A percentile compares a stretch with the other conserved stretches of the same genome.
phyloP scores from a whole-genome alignment of 192 early-diverging fungal genomes.

The Physocladia obscura region DNA sequence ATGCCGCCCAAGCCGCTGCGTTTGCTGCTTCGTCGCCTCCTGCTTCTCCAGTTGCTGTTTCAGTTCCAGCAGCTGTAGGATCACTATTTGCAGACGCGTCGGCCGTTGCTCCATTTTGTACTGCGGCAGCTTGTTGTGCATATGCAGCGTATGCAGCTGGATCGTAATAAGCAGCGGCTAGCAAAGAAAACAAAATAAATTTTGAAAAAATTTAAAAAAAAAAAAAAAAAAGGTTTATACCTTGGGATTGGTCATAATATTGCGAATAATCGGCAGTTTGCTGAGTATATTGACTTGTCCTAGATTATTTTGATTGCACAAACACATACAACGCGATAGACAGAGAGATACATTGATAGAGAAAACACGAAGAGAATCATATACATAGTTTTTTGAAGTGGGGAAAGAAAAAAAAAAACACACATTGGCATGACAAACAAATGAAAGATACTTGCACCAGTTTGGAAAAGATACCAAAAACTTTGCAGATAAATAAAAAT shows the following conservation, averaged over 20 bases:
- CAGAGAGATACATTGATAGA: no score
- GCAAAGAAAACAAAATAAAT: background rate
- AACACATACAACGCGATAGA: background rate
- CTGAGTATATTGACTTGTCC: background rate
- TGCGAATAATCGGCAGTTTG: background rate
- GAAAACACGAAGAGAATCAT: no score
- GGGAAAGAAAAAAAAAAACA: background rate
- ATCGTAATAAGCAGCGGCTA: background rate
- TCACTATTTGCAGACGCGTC: background rate
- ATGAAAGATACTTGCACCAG: background rate
- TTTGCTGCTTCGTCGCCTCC: constrained; percentile 10
- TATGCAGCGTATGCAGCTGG: constrained; percentile 9
- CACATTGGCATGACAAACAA: background rate
- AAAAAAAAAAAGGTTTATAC: background rate
- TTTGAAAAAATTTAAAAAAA: background rate
- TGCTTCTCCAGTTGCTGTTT: background rate
- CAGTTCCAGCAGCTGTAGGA: background rate
- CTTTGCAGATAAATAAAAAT: background rate
- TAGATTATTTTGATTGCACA: constrained; percentile 1
- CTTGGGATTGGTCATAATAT: background rate
- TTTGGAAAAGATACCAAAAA: no score
- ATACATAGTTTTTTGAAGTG: background rate
- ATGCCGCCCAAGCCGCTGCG: constrained; percentile 9
- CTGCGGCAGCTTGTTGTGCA: background rate
- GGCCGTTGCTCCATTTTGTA: background rate